Base-by-base conservation (phyloP, 176 grass and related monocot species). In the Phoenix dactylifera region DNA sequence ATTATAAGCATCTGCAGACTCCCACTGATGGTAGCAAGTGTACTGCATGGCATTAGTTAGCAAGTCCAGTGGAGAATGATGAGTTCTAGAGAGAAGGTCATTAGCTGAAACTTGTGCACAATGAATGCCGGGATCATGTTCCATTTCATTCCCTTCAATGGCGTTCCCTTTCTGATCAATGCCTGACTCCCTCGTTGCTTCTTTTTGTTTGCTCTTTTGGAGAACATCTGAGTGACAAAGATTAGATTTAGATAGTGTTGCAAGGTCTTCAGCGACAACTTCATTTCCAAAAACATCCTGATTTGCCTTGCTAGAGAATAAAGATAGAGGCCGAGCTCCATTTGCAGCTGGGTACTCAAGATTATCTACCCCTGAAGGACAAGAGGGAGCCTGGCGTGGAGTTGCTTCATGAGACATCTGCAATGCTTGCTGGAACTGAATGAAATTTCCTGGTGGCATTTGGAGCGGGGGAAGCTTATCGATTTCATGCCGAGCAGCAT, bases 401-500 rank as follows among this genome's bases (percentile, higher is more conserved):
- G 48, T 72, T 6, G 70, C 20, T 18, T 72, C 35, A 44, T 44
- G 35, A 44, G 35, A 44, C 35, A 44, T 44, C 35, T 44, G 35
- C 35, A 44, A 44, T 44, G 7, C 9, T 12, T 44, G 35, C 2
- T 7, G 35, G 35, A 44, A 44, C 9, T 44, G 35, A 14, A 84
- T 61, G 52, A 84, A 66, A 59, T 79, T 72, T 54, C 80, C 72
- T 32, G 81, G 64, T 14, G 82, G 81, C 74, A 88, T 87, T 2
- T 92, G 84, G 2, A 97, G 83, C 2, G 87, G 93, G 12, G 87
- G 93, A 1, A 97, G 88, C 70, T 92, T 97, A 78, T 97, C 84
- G 76, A 97, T 92, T 85, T 97, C 93, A 29, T 78, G 76, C 79
- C 85, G 87, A 19, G 93, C 87, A 7, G 81, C 84, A 63, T 83